Conservation (phyloP, 2,329 filamentous ascomycete species). For the Tolypocladium amazonense region DNA sequence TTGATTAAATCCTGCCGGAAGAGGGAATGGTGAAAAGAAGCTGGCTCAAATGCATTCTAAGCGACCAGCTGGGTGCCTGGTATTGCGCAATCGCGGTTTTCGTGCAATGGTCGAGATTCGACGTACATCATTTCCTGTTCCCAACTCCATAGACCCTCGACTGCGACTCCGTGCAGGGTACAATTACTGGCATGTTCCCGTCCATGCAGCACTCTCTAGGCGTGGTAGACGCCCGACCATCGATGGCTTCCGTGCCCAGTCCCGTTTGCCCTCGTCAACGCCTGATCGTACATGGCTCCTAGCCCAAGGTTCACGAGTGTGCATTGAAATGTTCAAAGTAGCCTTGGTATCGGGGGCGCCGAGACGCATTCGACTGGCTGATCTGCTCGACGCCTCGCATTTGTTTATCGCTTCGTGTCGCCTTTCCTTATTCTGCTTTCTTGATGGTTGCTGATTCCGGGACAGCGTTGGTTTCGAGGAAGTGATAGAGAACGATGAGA, state of each 20-base stretch:
- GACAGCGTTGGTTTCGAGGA: conserved; percentile 78
- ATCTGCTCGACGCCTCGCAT: background rate
- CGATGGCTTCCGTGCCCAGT: background rate
- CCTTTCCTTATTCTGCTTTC: conserved; percentile 1
- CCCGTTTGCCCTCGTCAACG: background rate
- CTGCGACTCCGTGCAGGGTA: background rate
- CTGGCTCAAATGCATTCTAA: background rate
- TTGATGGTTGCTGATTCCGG: conserved; percentile 5
- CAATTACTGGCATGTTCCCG: background rate
- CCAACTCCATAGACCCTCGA: background rate
- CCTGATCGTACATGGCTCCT: background rate
- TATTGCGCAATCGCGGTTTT: background rate
- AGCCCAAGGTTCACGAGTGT: too few species aligned
- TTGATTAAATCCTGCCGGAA: background rate
- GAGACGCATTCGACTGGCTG: background rate
- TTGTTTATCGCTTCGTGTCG: background rate
- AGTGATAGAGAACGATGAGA: conserved; percentile 90
- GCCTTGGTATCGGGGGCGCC: background rate
- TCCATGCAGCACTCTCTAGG: background rate
- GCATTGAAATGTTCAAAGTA: background rate
- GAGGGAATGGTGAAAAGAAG: too few species aligned
- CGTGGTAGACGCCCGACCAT: background rate
- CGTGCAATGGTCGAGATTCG: background rate
- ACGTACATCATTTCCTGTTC: background rate
- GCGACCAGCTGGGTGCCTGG: background rate